These are phyloP conservation scores for Lablab purpureus DNA, from an alignment of 306 rosid species.

Conservation along the genomic window DNA sequence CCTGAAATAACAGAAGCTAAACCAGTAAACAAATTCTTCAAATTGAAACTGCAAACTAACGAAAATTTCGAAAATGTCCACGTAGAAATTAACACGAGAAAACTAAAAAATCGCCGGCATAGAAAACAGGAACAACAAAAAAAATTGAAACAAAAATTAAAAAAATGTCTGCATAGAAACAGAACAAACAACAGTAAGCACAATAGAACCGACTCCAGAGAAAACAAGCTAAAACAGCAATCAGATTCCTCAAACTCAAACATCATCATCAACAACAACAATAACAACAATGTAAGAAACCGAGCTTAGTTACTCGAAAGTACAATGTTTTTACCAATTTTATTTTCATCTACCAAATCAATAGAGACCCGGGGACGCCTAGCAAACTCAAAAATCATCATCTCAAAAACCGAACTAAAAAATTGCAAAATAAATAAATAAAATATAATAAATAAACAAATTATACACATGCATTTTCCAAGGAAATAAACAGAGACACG, in stretches of 20 bases:
- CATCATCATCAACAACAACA: neutral
- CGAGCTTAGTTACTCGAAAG: conserved; percentile 33
- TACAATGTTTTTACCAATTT: conserved; percentile 44
- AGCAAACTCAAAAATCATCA: conserved; percentile 26
- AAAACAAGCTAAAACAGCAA: conserved; percentile 19
- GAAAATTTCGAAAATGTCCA: neutral
- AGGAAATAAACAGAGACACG: conserved; percentile 12
- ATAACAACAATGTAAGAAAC: neutral
- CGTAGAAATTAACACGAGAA: neutral
- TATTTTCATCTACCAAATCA: neutral
- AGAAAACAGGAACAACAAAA: conserved; percentile 20
- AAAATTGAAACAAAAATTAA: too few relatives aligned
- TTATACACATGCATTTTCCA: conserved; percentile 18
- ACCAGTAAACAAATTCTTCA: neutral
- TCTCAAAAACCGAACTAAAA: conserved; percentile 18
- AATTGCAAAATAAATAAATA: neutral
- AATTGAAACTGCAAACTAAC: neutral
- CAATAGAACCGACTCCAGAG: conserved; percentile 3
- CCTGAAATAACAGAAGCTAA: conserved; percentile 10
- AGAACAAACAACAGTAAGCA: conserved; percentile 16
- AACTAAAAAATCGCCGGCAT: neutral
- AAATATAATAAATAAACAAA: neutral
- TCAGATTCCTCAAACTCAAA: conserved; percentile 29
- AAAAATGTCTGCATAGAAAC: neutral
- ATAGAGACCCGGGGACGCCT: conserved; percentile 5